Evolutionary conservation across 148 eudicot genomes (phyloP), one percentile per base, ranked within the genome.

Genomic region (Persicaria tinctoria): DNA sequence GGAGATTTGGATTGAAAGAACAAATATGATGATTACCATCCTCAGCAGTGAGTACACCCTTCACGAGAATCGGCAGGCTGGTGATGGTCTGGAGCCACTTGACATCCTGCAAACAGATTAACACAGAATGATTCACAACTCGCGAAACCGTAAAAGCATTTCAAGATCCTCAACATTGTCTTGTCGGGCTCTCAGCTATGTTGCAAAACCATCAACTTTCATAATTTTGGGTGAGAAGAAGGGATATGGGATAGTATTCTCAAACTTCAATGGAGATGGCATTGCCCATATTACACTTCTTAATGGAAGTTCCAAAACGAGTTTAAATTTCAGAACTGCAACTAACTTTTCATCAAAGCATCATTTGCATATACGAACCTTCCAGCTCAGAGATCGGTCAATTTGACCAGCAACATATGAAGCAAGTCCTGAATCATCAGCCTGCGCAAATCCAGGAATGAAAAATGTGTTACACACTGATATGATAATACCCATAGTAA

Each of bases 61-160:
- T 95, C 20, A 95, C 87, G 59, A 95, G 79, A 78, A 95, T 92
- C 6, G 99, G 99, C 78, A 95, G 77, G 51, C 78, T 74, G 71
- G 99, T 95, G 56, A 95, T 89, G 27, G 91, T 87, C 77, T 92
- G 90, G 72, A 95, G 99, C 99, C 99, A 95, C 83, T 90, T 79
- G 75, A 95, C 80, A 82, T 95, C 99, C 99, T 95, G 81, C 74
- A 49, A 51, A 55, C 41, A 8, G 72, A 47, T 23, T 49, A 13
- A 20, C 62, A 46, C 17, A 12, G 53, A 71, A 57, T 74, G 54
- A 46, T 5, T 4, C 48, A 8, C 41, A 32, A 32, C 11, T 50
- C 53, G 3, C 6, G 53, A 50, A 50, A 50, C 12, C 12, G 53
- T 50, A 12, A 8, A 50, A 50, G 12, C 12, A 50, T 7, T 5